Conservation (phyloP, 176 grass and related monocot genomes). For the Bonia amplexicaulis region DNA sequence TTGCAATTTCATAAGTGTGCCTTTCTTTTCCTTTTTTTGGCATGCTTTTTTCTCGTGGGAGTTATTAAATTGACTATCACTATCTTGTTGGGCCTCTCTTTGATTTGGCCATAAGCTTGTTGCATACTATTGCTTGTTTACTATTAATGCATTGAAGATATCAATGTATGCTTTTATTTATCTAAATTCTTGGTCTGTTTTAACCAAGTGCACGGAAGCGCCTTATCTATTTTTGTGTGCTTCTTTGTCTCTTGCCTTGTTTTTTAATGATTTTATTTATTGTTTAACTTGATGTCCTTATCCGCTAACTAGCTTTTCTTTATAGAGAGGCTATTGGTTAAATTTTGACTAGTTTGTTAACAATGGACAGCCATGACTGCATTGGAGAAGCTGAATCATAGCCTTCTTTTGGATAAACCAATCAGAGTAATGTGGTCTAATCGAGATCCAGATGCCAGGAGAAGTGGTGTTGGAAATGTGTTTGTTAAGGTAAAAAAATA, state of each 20-base stretch:
- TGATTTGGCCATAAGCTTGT: background rate
- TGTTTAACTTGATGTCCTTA: background rate
- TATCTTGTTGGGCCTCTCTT: background rate
- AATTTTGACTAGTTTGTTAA: slow-evolving; percentile 15
- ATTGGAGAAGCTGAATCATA: slow-evolving; percentile 67
- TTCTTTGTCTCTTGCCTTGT: background rate
- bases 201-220: background rate
- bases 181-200: background rate
- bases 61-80: background rate
- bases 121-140: background rate
- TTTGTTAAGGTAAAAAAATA: slow-evolving; percentile 75
- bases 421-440: slow-evolving; percentile 89
- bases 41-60: background rate
- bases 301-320: background rate
- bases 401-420: slow-evolving; percentile 45
- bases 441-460: slow-evolving; percentile 61
- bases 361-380: slow-evolving; percentile 42
- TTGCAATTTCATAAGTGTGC: background rate
- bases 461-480: slow-evolving; percentile 69
- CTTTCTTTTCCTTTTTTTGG: background rate
- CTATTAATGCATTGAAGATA: background rate
- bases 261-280: background rate
- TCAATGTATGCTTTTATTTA: background rate
- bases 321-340: background rate
- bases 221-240: background rate